These are phyloP conservation scores for Aspergillus novoparasiticus DNA, from an alignment of 2,329 filamentous ascomycete species.

Conservation along the genomic window DNA sequence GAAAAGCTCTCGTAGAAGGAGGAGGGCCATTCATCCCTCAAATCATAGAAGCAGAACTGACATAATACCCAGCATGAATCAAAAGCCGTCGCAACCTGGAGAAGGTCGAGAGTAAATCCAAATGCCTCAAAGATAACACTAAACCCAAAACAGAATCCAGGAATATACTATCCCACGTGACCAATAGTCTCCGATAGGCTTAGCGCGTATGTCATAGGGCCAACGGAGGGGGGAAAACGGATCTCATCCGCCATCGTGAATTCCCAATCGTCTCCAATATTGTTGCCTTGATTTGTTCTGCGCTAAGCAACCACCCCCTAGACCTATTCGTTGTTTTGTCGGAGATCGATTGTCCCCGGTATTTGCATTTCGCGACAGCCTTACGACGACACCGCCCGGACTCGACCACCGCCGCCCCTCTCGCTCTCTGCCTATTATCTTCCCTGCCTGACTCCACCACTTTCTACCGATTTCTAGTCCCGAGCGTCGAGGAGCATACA, in stretches of 20 bases:
- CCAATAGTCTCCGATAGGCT: conserved; percentile 29
- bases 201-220: conserved; percentile 41
- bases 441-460: conserved; percentile 7
- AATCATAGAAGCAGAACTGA: neutral
- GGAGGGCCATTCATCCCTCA: conserved; percentile 56
- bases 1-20: conserved; percentile 66
- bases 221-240: conserved; percentile 34
- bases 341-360: neutral
- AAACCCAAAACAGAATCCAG: neutral
- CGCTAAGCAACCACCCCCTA: neutral
- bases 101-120: neutral
- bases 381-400: neutral
- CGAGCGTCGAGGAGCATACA: neutral
- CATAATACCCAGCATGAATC: conserved; percentile 8
- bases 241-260: conserved; percentile 7
- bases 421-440: conserved; percentile 4
- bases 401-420: neutral
- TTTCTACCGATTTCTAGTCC: conserved; percentile 13
- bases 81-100: neutral
- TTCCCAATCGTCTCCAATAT: conserved; percentile 1
- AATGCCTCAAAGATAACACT: neutral
- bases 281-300: neutral
- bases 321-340: neutral
- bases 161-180: conserved; percentile 32
- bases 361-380: neutral